These are phyloP conservation scores for Sarcodon sp. DNA, from an alignment of 768 basidiomycete species.

Conservation along the genomic window DNA sequence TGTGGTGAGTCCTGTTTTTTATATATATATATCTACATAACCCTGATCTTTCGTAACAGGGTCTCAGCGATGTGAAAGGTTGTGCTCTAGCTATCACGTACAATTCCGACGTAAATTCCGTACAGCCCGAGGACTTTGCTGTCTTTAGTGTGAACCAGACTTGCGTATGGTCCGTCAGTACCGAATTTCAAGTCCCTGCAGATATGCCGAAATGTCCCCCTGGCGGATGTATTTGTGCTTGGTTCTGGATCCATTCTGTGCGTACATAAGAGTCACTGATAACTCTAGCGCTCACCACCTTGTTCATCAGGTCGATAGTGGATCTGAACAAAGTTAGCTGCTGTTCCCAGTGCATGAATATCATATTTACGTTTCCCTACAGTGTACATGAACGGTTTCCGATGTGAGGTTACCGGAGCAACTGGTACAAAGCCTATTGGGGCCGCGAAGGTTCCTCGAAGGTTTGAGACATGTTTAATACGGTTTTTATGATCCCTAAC, in stretches of 20 bases:
- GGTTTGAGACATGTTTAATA: constrained; percentile 5
- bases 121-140: constrained; percentile 28
- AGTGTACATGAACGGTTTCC: constrained; percentile 28
- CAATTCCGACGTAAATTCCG: constrained; percentile 19
- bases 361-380: background rate
- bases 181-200: constrained; percentile 27
- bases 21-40: constrained; percentile 8
- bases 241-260: constrained; percentile 25
- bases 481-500: background rate
- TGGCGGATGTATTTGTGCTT: constrained; percentile 30
- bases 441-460: constrained; percentile 18
- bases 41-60: constrained; percentile 13
- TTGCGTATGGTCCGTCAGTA: constrained; percentile 27
- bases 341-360: background rate
- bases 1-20: constrained; percentile 14
- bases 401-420: constrained; percentile 22
- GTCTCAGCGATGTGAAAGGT: constrained; percentile 18
- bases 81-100: constrained; percentile 32
- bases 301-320: constrained; percentile 14
- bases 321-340: constrained; percentile 21
- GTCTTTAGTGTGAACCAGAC: constrained; percentile 30
- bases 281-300: no score
- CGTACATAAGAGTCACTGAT: background rate
- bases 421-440: constrained; percentile 17
- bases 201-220: constrained; percentile 29